Base-by-base conservation (phyloP, 345 rosid genomes). In the Rubroshorea leprosula region DNA sequence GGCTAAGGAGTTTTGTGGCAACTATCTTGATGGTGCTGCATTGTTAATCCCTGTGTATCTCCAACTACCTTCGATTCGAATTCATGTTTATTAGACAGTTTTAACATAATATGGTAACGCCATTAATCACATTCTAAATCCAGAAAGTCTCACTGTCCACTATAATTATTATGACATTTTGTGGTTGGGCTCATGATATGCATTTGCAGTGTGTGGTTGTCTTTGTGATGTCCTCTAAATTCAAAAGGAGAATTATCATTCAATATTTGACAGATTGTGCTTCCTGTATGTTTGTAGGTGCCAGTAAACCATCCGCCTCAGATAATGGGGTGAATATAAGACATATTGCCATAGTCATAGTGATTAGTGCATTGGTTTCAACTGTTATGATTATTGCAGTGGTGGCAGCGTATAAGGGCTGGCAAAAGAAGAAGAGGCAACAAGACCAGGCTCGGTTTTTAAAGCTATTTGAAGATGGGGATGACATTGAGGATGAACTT, bases 371-470 rank as follows among this genome's bases (percentile, higher is more conserved):
- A 38, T 45, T 73, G 45, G 76, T 76, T 41, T 74, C 70, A 22
- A 64, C 64, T 48, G 77, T 79, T 21, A 62, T 60, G 54, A 44
- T 70, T 18, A 17, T 76, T 10, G 88, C 68, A 16, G 25, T 74
- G 48, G 39, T 75, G 23, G 76, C 52, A 18, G 84, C 74, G 16
- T 75, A 71, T 63, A 83, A 73, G 70, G 73, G 73, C 68, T 87
- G 86, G 92, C 76, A 74, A 59, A 85, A 74, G 83, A 89, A 68
- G 85, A 87, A 70, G 78, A 76, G 87, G 72, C 78, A 80, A 65
- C 92, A 87, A 67, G 96, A 83, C 57, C 97, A 87, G 69, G 94
- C 97, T 63, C 80, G 87, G 63, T 92, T 92, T 68, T 65, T 89
- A 23, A 86, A 83, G 62, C 79, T 92, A 26, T 92, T 92, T 39